A percentile compares a stretch with the other conserved stretches of the same genome.
These are phyloP conservation scores for Rheum nobile DNA, from an alignment of 148 eudicot species.

Conservation along the genomic window DNA sequence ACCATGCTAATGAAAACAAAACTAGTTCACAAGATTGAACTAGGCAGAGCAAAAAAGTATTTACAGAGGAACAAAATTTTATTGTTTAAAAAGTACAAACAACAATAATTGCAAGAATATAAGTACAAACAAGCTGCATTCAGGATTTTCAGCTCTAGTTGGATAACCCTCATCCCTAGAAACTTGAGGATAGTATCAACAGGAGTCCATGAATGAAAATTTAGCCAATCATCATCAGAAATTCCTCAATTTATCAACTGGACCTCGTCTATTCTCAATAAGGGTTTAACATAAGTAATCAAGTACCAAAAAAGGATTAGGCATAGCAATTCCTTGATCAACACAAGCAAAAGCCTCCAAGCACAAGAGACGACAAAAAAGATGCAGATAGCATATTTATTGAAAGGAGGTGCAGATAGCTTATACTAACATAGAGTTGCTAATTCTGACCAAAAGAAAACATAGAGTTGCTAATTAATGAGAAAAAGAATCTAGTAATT, in stretches of 20 bases:
- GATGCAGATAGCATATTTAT: neutral
- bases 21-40: slow-evolving; percentile 5
- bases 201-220: neutral
- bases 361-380: neutral
- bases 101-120: neutral
- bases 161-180: neutral
- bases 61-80: neutral
- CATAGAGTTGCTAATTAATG: neutral
- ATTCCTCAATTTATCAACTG: neutral
- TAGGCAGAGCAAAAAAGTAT: neutral
- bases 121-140: neutral
- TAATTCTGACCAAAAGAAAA: too few species aligned
- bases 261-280: neutral
- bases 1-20: neutral
- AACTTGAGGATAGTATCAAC: neutral
- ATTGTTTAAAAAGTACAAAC: neutral
- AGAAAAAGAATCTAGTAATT: neutral
- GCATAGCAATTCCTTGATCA: neutral
- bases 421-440: neutral
- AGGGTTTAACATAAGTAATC: neutral
- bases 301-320: neutral
- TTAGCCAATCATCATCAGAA: neutral
- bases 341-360: slow-evolving; percentile 6
- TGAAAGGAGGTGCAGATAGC: neutral
- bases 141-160: neutral